A percentile compares a stretch with the other conserved stretches of the same genome.
Evolutionary conservation across 2,329 filamentous ascomycete species (phyloP).

Genomic region (Neoarthrinium moseri): DNA sequence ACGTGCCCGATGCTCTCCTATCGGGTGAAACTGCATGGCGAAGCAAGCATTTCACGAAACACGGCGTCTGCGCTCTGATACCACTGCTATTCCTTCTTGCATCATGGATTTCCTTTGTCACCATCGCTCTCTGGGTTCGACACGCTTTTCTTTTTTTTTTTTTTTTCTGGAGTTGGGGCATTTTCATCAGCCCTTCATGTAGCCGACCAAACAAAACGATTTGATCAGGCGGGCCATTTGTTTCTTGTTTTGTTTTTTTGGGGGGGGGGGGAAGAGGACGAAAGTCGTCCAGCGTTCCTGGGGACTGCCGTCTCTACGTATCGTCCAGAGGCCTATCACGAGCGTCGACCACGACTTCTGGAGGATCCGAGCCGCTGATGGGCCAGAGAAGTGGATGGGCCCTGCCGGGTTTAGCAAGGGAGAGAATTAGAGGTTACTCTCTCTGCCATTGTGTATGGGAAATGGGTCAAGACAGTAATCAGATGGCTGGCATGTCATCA

Average conservation of each 20-base stretch:
- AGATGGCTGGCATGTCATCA: background rate
- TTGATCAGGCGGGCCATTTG: no score
- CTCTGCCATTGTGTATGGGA: background rate
- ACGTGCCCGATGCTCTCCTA: constrained; percentile 26
- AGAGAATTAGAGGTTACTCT: background rate
- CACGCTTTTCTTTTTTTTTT: background rate
- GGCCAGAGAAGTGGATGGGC: no score
- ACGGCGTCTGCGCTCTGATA: constrained; percentile 37
- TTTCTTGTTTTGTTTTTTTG: no score
- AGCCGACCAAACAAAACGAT: no score
- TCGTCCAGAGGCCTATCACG: no score
- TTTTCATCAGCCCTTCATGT: no score
- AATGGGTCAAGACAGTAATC: background rate
- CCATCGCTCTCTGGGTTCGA: background rate
- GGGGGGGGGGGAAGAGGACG: no score
- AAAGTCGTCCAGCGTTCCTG: no score
- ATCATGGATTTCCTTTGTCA: constrained; percentile 27
- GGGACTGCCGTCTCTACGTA: no score
- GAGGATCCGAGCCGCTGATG: no score
- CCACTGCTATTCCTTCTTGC: constrained; percentile 32
- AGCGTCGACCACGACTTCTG: no score
- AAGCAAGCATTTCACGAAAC: constrained; percentile 36
- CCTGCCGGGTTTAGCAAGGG: no score
- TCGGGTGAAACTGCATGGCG: constrained; percentile 33
- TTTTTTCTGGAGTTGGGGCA: background rate